phyloP scores from a whole-genome alignment of 768 basidiomycete species.

The Crepidotus variabilis region DNA sequence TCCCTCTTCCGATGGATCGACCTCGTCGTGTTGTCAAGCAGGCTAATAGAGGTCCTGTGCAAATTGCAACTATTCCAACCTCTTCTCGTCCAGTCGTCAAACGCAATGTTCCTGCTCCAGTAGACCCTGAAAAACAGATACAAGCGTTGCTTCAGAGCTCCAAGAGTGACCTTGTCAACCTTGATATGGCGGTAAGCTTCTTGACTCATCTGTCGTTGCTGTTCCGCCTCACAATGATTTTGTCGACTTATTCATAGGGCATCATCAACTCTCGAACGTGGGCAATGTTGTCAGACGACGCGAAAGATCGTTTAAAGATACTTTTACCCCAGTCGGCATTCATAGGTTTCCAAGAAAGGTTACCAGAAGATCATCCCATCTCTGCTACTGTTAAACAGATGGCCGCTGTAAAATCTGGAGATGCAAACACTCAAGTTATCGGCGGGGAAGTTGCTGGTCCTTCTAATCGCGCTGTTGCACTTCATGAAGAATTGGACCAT shows the following conservation, averaged over 20 bases:
- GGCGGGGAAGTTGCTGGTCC: too few relatives aligned
- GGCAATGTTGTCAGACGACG: slow-evolving; percentile 40
- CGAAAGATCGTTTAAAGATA: slow-evolving; percentile 28
- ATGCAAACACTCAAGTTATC: neutral
- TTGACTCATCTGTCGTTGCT: neutral
- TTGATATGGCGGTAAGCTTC: slow-evolving; percentile 48
- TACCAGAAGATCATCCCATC: slow-evolving; percentile 37
- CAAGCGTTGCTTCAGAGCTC: slow-evolving; percentile 39
- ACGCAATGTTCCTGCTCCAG: slow-evolving; percentile 21
- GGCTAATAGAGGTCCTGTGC: slow-evolving; percentile 9
- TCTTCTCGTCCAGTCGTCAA: slow-evolving; percentile 12
- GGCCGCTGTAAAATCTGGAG: slow-evolving; percentile 5
- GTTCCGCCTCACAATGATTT: slow-evolving; percentile 18
- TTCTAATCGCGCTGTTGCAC: too few relatives aligned
- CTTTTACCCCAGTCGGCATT: slow-evolving; percentile 49
- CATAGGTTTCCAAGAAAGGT: slow-evolving; percentile 21
- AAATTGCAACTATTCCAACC: neutral
- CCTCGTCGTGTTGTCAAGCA: slow-evolving; percentile 25
- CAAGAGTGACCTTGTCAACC: slow-evolving; percentile 44
- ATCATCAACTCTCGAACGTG: slow-evolving; percentile 44
- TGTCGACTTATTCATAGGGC: slow-evolving; percentile 33
- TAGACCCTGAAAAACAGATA: slow-evolving; percentile 31
- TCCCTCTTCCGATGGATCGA: slow-evolving; percentile 17
- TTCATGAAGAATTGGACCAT: neutral
- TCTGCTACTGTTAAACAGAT: slow-evolving; percentile 6